phyloP scores from a whole-genome alignment of 495 filamentous ascomycete genomes.

The Glarea lozoyensis region DNA sequence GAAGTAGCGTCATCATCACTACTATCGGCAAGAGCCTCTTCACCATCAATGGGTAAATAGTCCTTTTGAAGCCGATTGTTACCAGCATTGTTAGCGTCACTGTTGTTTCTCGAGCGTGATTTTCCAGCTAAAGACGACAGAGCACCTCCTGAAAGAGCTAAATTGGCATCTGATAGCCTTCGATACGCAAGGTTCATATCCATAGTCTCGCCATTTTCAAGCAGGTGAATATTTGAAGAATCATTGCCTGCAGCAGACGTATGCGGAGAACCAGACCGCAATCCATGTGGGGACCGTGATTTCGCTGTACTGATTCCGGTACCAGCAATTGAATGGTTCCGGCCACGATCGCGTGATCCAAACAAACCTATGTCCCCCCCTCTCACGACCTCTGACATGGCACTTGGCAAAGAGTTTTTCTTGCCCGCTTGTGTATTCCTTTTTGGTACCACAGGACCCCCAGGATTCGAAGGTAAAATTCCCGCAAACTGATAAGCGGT shows the following conservation, averaged over 20 bases:
- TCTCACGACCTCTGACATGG: slow-evolving; percentile 41
- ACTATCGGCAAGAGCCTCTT: slow-evolving; percentile 41
- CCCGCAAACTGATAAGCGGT: slow-evolving; percentile 44
- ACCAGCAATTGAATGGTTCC: slow-evolving; percentile 37
- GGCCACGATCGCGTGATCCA: slow-evolving; percentile 31
- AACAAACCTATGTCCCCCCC: slow-evolving; percentile 33
- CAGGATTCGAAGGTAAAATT: slow-evolving; percentile 37
- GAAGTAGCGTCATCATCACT: slow-evolving; percentile 44
- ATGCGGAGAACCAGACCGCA: slow-evolving; percentile 51
- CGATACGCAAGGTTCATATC: slow-evolving; percentile 52
- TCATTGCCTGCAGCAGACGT: too few relatives aligned
- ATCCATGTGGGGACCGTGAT: slow-evolving; percentile 49
- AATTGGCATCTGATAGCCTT: slow-evolving; percentile 55
- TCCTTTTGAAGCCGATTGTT: slow-evolving; percentile 60
- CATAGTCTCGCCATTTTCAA: slow-evolving; percentile 43
- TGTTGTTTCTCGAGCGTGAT: slow-evolving; percentile 11
- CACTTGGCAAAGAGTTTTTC: slow-evolving; percentile 22
- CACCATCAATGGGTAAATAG: slow-evolving; percentile 52
- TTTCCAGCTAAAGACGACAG: slow-evolving; percentile 39
- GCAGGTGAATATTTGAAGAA: slow-evolving; percentile 29
- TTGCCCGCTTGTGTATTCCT: slow-evolving; percentile 32
- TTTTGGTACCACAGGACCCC: slow-evolving; percentile 34
- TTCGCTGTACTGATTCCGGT: slow-evolving; percentile 31
- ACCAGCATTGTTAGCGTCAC: slow-evolving; percentile 18
- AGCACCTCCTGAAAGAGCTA: slow-evolving; percentile 44